Evolutionary conservation across 345 rosid species (phyloP), one percentile per base, ranked within the genome.

Genomic region (Hibiscus mutabilis): DNA sequence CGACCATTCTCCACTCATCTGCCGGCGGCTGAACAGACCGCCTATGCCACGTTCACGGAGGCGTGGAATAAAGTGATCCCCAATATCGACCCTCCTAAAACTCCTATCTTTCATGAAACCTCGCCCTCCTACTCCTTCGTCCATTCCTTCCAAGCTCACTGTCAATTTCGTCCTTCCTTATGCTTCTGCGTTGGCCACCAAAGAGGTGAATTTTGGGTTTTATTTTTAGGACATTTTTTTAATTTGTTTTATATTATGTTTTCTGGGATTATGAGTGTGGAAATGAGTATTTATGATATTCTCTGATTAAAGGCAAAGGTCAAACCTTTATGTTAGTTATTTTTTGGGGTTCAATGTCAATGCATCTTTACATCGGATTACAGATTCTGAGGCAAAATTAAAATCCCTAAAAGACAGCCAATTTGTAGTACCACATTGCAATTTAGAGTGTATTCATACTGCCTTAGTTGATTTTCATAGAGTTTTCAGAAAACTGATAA

Each of bases 131-230:
- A 72, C 77, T 46, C 79, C 86, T 15, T 31, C 84, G 3, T 68
- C 88, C 25, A 82, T 85, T 51, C 88, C 88, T 9, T 16, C 83
- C 33, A 85, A 82, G 78, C 83, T 85, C 66, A 82, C 83, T 3
- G 78, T 82, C 76, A 85, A 82, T 74, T 81, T 85, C 73, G 86
- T 81, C 51, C 83, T 85, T 37, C 86, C 88, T 7, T 85, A 79
- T 60, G 73, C 83, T n/a, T 82, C 86, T 3, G 83, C 79, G 73
- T 72, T 82, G 31, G 70, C 88, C 51, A 61, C 49, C 6, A 79
- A 82, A 44, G 86, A 82, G 86, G 86, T 49, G 51, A 16, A 29
- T 1, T 62, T 72, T 31, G 52, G 14, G 19, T 35, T 35, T 27
- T 53, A 19, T 47, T 33, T 42, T 27, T 33, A 1, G 46, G 46